Base-by-base conservation (phyloP, 2,329 filamentous ascomycete genomes). In the Hymenoscyphus fructigenus region DNA sequence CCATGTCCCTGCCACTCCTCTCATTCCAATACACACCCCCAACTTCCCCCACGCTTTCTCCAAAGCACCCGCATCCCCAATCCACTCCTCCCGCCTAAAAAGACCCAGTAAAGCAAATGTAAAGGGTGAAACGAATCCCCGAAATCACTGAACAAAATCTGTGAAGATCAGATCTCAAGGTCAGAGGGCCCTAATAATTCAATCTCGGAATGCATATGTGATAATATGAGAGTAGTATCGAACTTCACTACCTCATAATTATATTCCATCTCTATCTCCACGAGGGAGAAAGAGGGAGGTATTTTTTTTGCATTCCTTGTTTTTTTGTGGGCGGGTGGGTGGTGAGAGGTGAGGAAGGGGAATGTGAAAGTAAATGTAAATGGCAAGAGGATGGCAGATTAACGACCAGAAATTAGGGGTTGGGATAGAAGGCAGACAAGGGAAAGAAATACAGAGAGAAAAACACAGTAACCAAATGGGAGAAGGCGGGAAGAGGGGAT, bases 51-150 rank as follows among this genome's bases (percentile, higher is more conserved):
- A n/a, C n/a, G n/a, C n/a, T n/a, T n/a, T n/a, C n/a, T n/a, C n/a
- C n/a, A n/a, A n/a, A n/a, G n/a, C n/a, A n/a, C n/a, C 36, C 15
- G 9, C 15, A 44, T 17, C 38, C 38, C 12, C 5, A 44, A 2
- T 5, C 12, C 9, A 3, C 36, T 38, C 38, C 5, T 3, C 14
- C 38, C 38, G n/a, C n/a, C n/a, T n/a, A n/a, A n/a, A n/a, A n/a
- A n/a, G n/a, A n/a, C n/a, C 2, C 2, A 5, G 12, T 17, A 53
- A 53, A 53, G 29, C 32, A 58, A 58, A 59, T 59, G 85, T 88
- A 72, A 80, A 82, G 84, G 82, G 84, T 83, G 81, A 86, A 88
- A 88, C 85, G 85, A 88, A 83, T 82, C 78, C 80, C 83, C 83
- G 77, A 76, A 78, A 81, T 81, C 82, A 86, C 73, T 64, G 71